phyloP scores from a whole-genome alignment of 2,329 filamentous ascomycete species.

The Didymellaceae sp. region DNA sequence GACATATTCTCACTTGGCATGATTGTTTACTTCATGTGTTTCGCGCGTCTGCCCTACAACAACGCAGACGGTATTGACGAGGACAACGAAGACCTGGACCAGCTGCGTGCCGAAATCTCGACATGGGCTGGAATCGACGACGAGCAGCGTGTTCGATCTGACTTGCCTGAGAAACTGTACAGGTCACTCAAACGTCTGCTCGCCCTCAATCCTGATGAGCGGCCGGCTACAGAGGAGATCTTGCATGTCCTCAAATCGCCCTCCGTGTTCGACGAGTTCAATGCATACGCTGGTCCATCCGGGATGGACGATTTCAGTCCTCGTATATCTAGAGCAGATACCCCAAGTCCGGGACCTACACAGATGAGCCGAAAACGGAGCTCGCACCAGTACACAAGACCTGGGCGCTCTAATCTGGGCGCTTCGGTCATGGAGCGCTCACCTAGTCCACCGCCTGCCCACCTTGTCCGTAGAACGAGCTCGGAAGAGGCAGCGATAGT shows the following conservation, averaged over 20 bases:
- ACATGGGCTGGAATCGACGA: conserved; percentile 87
- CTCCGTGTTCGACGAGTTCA: conserved; percentile 55
- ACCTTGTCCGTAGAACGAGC: conserved; percentile 23
- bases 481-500: conserved; percentile 41
- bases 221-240: conserved; percentile 87
- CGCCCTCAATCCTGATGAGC: conserved; percentile 74
- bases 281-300: conserved; percentile 47
- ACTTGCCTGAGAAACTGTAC: conserved; percentile 87
- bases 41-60: conserved; percentile 83
- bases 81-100: conserved; percentile 88
- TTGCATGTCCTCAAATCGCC: conserved; percentile 77
- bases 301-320: conserved; percentile 44
- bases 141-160: conserved; percentile 74
- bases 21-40: conserved; percentile 99
- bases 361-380: conserved; percentile 32
- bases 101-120: conserved; percentile 83
- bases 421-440: conserved; percentile 42
- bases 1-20: conserved; percentile 98
- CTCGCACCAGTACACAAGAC: conserved; percentile 35
- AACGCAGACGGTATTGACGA: conserved; percentile 86
- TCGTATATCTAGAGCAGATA: conserved; percentile 55
- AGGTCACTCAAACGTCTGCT: conserved; percentile 81
- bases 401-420: conserved; percentile 44
- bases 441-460: conserved; percentile 40
- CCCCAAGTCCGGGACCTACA: conserved; percentile 42